Percentiles rank a stretch among this genome's conserved stretches.
phyloP scores from a whole-genome alignment of 805 yeast species.

The Ogataea dorogensis region DNA sequence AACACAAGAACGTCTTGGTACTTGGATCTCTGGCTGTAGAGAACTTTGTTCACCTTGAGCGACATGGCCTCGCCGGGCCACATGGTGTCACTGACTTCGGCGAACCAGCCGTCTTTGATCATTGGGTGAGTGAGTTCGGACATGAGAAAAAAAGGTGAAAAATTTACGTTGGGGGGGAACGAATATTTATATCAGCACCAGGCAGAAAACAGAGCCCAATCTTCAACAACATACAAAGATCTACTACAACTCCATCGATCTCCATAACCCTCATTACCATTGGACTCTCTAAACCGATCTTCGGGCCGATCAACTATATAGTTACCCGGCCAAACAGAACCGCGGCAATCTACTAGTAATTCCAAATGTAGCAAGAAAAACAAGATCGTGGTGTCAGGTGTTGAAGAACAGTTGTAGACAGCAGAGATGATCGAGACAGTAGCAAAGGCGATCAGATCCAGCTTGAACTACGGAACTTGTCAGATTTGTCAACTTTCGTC shows the following conservation, averaged over 20 bases:
- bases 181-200: conserved; percentile 1
- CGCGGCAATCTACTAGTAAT: conserved; percentile 14
- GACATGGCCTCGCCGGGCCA: conserved; percentile 99
- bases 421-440: neutral
- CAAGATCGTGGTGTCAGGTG: conserved; percentile 11
- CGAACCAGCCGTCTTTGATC: conserved; percentile 90
- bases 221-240: too few relatives aligned
- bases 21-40: conserved; percentile 80
- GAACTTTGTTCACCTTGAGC: conserved; percentile 78
- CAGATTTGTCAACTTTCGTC: too few relatives aligned
- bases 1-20: conserved; percentile 94
- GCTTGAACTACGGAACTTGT: neutral
- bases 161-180: too few relatives aligned
- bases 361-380: conserved; percentile 5
- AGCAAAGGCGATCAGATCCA: conserved; percentile 1
- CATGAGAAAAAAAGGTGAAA: conserved; percentile 5
- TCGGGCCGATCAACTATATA: too few relatives aligned
- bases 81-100: conserved; percentile 91
- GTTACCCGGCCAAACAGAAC: conserved; percentile 11
- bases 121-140: conserved; percentile 52
- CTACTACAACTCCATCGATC: neutral
- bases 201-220: too few relatives aligned
- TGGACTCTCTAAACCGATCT: too few relatives aligned
- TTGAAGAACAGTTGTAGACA: too few relatives aligned
- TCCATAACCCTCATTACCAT: too few relatives aligned